A percentile compares a stretch with the other conserved stretches of the same genome.
Conservation (phyloP, 176 grass and related monocot genomes). For the Ananas comosus region DNA sequence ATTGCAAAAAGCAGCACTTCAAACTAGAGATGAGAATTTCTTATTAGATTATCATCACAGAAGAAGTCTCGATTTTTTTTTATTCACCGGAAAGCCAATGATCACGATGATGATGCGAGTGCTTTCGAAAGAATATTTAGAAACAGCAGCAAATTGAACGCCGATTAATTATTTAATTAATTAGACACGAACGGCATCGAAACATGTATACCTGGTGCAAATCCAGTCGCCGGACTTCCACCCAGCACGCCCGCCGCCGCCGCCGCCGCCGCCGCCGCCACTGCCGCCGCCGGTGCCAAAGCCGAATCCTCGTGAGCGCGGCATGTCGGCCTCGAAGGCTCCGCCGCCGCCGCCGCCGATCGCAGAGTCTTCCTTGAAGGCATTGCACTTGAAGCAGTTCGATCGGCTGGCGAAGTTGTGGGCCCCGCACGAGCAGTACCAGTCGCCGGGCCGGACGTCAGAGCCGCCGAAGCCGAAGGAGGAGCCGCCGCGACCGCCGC, state of each 20-base stretch:
- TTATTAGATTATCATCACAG: too few species aligned
- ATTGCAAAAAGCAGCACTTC: too few species aligned
- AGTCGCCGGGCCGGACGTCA: slow-evolving; percentile 16
- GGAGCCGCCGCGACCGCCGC: slow-evolving; percentile 4
- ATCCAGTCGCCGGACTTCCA: slow-evolving; percentile 22
- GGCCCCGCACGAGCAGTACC: slow-evolving; percentile 17
- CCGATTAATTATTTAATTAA: background rate
- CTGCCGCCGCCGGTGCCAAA: background rate
- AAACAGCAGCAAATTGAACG: background rate
- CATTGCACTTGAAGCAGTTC: slow-evolving; percentile 15
- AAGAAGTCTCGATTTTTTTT: too few species aligned
- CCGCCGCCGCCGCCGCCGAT: background rate
- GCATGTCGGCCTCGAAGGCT: slow-evolving; percentile 3
- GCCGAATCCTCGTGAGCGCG: slow-evolving; percentile 4
- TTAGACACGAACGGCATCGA: background rate
- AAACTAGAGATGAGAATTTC: too few species aligned
- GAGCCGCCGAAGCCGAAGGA: slow-evolving; percentile 10
- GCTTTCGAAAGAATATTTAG: background rate
- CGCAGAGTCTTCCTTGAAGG: slow-evolving; percentile 5
- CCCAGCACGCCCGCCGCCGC: background rate
- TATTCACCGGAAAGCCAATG: too few species aligned
- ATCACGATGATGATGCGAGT: background rate
- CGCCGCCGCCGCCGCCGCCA: background rate
- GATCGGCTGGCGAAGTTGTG: slow-evolving; percentile 23
- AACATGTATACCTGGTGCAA: slow-evolving; percentile 4